Base-by-base conservation (phyloP, 495 filamentous ascomycete species). In the Penicillium pulvis region DNA sequence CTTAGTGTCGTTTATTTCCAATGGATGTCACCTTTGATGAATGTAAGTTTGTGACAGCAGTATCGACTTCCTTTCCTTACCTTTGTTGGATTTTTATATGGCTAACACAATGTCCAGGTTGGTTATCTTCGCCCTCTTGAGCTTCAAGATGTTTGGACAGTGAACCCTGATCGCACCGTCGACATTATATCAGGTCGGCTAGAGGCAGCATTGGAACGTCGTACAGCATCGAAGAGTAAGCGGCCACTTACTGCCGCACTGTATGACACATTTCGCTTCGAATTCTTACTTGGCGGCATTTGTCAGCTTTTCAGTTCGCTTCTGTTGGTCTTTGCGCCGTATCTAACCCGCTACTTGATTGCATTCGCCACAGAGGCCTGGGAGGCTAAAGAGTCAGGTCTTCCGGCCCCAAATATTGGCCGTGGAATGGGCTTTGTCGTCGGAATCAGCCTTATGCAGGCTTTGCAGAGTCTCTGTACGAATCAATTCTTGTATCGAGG, bases 41-140 rank as follows among this genome's bases (percentile, higher is more conserved):
- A 78, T 57, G 75, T 75, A 53, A 33, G 58, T 68, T 19, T 51
- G 14, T 41, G 14, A 0, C n/a, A 41, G 14, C 2, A n/a, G 3
- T 36, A 12, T 14, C 33, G 8, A 36, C 1, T 41, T 12, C 4
- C 10, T 41, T 14, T 41, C 10, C 0, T 41, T 41, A 0, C 1
- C 10, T 41, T 41, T 4, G 4, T 19, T 44, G 19, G 10, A 23
- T 23, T 10, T 10, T 24, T 6, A 43, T 24, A 23, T 1, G 10
- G 24, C 53, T 55, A 11, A 55, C 53, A 33, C 4, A 11, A 47
- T 43, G 20, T 19, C n/a, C 16, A 65, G 65, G 66, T 71, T 6
- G 93, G 93, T 17, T 98, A 97, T 70, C 83, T 91, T 65, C 87
- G 93, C 10, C 85, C 87, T 12, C 81, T 98, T 7, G 90, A 97